Conservation (phyloP, 2,329 filamentous ascomycete species). For the Oidium heveae region DNA sequence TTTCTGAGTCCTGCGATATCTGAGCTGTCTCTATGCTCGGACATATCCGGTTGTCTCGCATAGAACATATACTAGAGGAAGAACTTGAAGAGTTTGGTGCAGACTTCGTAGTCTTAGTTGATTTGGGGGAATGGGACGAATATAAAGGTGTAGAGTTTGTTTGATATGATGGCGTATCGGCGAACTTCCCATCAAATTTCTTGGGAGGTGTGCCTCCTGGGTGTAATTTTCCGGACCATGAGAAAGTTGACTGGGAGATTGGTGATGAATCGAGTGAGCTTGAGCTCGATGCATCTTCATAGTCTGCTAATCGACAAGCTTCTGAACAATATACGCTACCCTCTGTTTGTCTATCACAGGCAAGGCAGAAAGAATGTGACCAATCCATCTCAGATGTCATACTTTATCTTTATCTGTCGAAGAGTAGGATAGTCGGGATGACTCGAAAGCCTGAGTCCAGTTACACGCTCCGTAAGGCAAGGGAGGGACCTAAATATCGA, state of each 20-base stretch:
- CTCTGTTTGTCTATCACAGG: constrained; percentile 73
- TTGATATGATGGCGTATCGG: constrained; percentile 14
- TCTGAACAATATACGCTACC: constrained; percentile 77
- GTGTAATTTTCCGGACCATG: constrained; percentile 14
- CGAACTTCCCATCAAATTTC: constrained; percentile 5
- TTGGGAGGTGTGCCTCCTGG: too few relatives aligned
- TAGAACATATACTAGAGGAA: constrained; percentile 60
- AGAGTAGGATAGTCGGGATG: too few relatives aligned
- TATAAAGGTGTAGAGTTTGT: constrained; percentile 17
- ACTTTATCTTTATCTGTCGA: constrained; percentile 1
- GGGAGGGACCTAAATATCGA: too few relatives aligned
- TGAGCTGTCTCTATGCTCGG: background rate
- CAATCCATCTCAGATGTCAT: constrained; percentile 23
- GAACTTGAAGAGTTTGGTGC: constrained; percentile 48
- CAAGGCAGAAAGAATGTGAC: constrained; percentile 81
- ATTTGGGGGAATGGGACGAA: constrained; percentile 19
- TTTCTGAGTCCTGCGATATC: constrained; percentile 51
- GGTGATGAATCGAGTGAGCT: constrained; percentile 34
- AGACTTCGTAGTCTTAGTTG: constrained; percentile 17
- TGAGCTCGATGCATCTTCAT: constrained; percentile 37
- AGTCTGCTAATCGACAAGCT: constrained; percentile 66
- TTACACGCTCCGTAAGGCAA: too few relatives aligned
- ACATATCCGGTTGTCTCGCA: constrained; percentile 18
- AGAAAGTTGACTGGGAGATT: constrained; percentile 20
- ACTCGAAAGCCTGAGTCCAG: too few relatives aligned